Evolutionary conservation across 179 eudicot species (phyloP), one percentile per base, ranked within the genome.

Genomic region (Vitellaria paradoxa): DNA sequence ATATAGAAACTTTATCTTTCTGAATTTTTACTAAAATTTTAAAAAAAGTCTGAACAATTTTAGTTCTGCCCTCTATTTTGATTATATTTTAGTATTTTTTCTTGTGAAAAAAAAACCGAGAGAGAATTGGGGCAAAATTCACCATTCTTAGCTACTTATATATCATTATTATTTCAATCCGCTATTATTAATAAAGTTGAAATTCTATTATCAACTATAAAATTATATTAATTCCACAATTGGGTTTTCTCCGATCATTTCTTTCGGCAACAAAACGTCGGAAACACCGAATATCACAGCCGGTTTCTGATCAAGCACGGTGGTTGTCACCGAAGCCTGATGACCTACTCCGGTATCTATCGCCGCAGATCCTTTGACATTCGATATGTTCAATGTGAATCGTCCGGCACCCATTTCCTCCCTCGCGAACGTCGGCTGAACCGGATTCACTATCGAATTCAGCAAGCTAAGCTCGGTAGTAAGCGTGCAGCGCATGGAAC

Each of bases 251-350:
- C 93, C 98, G 52, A 93, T 91, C 12, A 86, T 84, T 82, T 93
- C 98, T 50, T 68, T 85, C 0, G 96, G 94, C 77, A 93, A 76
- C 30, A 93, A 81, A 4, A 93, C 98, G 6, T 61, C 83, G 0
- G 92, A 89, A 30, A 93, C 87, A 80, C 95, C 97, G 23, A 93
- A 93, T 53, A 93, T 92, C 0, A 91, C 90, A 12, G 92, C 92
- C 1, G 95, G 98, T 47, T 92, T 93, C 81, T 93, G 91, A 83
- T 93, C 98, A 75, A 93, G 90, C 45, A 93, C 95, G 4, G 98
- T 93, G 23, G 86, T 90, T 0, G 91, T 89, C 21, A 93, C 91
- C 15, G 82, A 80, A 6, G 92, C 94, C 73, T 2, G 37, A 21
- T 2, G 37, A 21, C 85, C 85, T 0, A 92, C 62, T 0, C 97